These are phyloP conservation scores for Ampelomyces quisqualis DNA, from an alignment of 2,329 filamentous ascomycete genomes.

Conservation along the genomic window DNA sequence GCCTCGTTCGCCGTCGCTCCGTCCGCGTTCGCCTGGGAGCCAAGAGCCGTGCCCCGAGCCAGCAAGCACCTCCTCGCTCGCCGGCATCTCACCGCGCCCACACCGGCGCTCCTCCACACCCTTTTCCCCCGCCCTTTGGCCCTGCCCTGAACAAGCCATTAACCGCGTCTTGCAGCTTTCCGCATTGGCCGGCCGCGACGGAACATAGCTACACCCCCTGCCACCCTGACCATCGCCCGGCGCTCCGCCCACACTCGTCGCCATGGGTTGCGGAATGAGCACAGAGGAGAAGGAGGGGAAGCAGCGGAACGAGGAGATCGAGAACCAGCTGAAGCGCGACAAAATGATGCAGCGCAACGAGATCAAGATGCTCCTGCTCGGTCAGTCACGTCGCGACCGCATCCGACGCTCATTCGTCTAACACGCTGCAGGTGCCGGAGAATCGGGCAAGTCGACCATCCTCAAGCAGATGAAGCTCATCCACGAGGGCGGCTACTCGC, in stretches of 20 bases:
- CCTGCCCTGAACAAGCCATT: conserved; percentile 11
- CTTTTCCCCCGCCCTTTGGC: conserved; percentile 3
- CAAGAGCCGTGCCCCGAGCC: conserved; percentile 8
- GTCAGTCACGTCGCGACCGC: conserved; percentile 58
- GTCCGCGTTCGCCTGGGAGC: conserved; percentile 7
- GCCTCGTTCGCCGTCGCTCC: conserved; percentile 6
- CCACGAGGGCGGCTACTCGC: conserved; percentile 96
- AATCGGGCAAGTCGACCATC: conserved; percentile 94
- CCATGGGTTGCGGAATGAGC: conserved; percentile 99
- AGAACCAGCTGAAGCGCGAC: conserved; percentile 98
- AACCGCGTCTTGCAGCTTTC: conserved; percentile 24
- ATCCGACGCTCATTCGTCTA: conserved; percentile 23
- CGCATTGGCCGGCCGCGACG: conserved; percentile 40
- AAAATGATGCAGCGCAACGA: conserved; percentile 99
- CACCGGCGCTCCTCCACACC: conserved; percentile 3
- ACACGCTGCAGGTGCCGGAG: conserved; percentile 75
- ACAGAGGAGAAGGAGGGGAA: conserved; percentile 99
- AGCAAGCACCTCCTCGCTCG: conserved; percentile 11
- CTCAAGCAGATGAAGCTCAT: conserved; percentile 99
- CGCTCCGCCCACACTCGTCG: conserved; percentile 47
- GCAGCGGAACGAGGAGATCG: conserved; percentile 99
- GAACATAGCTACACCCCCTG: conserved; percentile 27
- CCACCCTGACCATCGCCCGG: conserved; percentile 30
- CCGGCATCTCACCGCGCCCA: conserved; percentile 2
- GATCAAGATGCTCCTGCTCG: conserved; percentile 99